Percentiles rank a stretch among this genome's conserved stretches.
Evolutionary conservation across 2,329 filamentous ascomycete species (phyloP).

Genomic region (Colletotrichum paranaense): DNA sequence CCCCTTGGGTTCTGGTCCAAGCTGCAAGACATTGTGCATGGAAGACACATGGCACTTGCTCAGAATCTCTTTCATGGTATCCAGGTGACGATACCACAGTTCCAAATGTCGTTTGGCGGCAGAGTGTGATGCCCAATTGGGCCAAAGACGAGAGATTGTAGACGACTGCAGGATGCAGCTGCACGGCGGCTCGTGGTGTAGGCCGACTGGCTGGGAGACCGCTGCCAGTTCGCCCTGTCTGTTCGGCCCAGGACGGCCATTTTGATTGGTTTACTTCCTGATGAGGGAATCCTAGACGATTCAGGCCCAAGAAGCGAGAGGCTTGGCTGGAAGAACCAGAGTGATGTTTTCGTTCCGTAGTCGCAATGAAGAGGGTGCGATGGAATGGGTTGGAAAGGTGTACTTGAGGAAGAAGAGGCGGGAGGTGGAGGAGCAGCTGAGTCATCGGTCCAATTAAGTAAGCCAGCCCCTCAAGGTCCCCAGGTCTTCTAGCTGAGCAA

Average conservation of each 20-base stretch:
- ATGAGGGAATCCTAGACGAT: too few species aligned
- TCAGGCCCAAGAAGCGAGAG: background rate
- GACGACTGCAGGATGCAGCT: conserved; percentile 24
- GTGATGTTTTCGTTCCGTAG: background rate
- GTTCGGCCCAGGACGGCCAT: background rate
- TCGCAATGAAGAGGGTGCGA: background rate
- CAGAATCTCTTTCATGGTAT: background rate
- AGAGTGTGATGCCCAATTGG: conserved; percentile 13
- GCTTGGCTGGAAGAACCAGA: background rate
- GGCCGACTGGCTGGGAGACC: conserved; percentile 30
- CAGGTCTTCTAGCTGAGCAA: background rate
- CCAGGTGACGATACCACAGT: background rate
- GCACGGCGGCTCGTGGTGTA: conserved; percentile 22
- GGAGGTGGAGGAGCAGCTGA: background rate
- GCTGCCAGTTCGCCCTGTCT: conserved; percentile 23
- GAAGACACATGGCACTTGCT: conserved; percentile 15
- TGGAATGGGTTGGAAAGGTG: too few species aligned
- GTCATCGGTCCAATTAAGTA: background rate
- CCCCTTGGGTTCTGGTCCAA: background rate
- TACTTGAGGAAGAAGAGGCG: background rate
- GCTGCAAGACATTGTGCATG: conserved; percentile 32
- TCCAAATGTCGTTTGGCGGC: background rate
- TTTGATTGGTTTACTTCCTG: too few species aligned
- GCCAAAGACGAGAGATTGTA: background rate
- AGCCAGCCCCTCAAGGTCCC: background rate